Percentiles rank a stretch among this genome's conserved stretches.
Conservation (phyloP, 2,329 filamentous ascomycete genomes). For the Neofusicoccum sp. region DNA sequence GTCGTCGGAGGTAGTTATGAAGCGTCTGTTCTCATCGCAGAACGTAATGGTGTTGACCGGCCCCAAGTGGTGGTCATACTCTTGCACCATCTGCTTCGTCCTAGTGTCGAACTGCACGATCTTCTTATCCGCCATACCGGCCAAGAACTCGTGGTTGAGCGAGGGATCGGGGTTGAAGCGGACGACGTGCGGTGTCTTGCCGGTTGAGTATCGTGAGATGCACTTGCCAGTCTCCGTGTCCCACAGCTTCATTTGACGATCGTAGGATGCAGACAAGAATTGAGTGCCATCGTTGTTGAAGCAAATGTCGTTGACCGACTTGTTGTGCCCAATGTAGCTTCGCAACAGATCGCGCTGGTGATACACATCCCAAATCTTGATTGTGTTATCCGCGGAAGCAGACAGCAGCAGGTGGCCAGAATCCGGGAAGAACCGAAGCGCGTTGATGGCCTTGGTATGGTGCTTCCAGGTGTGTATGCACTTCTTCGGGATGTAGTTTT, state of each 20-base stretch:
- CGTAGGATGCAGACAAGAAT: slow-evolving; percentile 89
- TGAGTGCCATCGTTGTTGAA: slow-evolving; percentile 81
- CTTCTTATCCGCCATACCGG: slow-evolving; percentile 98
- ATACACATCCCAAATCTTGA: slow-evolving; percentile 94
- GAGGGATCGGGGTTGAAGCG: slow-evolving; percentile 83
- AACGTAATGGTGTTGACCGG: slow-evolving; percentile 97
- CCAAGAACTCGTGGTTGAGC: slow-evolving; percentile 83
- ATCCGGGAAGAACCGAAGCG: slow-evolving; percentile 81
- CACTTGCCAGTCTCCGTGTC: slow-evolving; percentile 94
- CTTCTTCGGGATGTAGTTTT: slow-evolving; percentile 95
- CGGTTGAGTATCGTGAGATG: slow-evolving; percentile 82
- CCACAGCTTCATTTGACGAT: slow-evolving; percentile 96
- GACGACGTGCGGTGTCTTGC: slow-evolving; percentile 92
- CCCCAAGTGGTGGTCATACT: slow-evolving; percentile 98
- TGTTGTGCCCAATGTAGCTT: slow-evolving; percentile 87
- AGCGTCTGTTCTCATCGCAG: slow-evolving; percentile 88
- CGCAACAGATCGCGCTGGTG: slow-evolving; percentile 84
- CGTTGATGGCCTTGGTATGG: slow-evolving; percentile 77
- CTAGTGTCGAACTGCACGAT: slow-evolving; percentile 95
- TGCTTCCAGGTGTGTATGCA: slow-evolving; percentile 85
- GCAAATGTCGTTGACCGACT: slow-evolving; percentile 83
- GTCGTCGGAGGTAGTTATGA: slow-evolving; percentile 97
- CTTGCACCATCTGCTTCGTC: slow-evolving; percentile 79
- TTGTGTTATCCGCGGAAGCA: slow-evolving; percentile 82
- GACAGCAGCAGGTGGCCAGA: slow-evolving; percentile 88